Evolutionary conservation across 75 land plant genomes (phyloP), one percentile per base, ranked within the genome.

Genomic region (Larix kaempferi): DNA sequence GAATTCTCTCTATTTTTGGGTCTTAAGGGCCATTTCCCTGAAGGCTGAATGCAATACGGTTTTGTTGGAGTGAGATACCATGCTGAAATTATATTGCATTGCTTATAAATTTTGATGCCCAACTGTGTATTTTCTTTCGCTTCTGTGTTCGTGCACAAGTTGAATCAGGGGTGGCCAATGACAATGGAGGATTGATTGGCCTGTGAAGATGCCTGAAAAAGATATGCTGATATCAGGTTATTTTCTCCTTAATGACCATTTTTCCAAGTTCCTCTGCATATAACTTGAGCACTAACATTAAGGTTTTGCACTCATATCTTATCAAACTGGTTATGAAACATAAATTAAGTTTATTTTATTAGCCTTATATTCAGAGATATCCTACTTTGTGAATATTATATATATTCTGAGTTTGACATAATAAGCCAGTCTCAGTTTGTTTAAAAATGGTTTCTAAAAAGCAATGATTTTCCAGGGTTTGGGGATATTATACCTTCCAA

Each of bases 181-280:
- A 35, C 23, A 67, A 39, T 67, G 72, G 72, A 39, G 49, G 49
- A 21, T 44, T 67, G 72, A 44, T 67, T 67, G 72, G 72, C 37
- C 72, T 22, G 39, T n/a, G 49, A 67, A 67, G 21, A 67, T 39
- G 52, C 39, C 21, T 39, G 72, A 67, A 67, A 44, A 19, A 21
- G 22, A 44, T 67, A 67, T 67, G 22, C 21, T 67, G 72, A n/a
- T 39, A 41, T 67, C 72, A 67, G 44, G 72, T 67, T 67, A 67
- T 39, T 39, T 67, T 67, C 22, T 0, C 10, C 6, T 44, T 44
- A 6, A n/a, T 67, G 19, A 6, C 72, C 2, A 19, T 39, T 37
- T 39, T 67, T 66, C 21, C 0, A 5, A 2, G 17, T 29, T 29
- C 6, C 6, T 21, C 17, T 67, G 22, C 17, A 17, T 44, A 1